phyloP scores from a whole-genome alignment of 2,329 filamentous ascomycete genomes.

The Pyrenophora tritici-repentis region DNA sequence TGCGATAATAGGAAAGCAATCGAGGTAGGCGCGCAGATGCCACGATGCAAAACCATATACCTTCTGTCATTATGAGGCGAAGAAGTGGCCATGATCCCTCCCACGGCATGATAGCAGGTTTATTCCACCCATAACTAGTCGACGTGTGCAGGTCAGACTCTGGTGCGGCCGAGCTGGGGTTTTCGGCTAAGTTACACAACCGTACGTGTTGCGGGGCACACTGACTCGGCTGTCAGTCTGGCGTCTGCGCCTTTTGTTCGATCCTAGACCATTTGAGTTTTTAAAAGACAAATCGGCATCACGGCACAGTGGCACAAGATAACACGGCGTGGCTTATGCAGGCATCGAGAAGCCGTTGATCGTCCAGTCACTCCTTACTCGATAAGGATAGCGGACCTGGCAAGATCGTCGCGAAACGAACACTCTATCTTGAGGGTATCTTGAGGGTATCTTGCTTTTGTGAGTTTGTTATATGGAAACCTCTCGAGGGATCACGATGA shows the following conservation, averaged over 20 bases:
- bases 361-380: conserved; percentile 4
- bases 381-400: neutral
- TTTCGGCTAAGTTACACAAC: conserved; percentile 7
- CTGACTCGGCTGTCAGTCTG: conserved; percentile 7
- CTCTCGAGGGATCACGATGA: neutral
- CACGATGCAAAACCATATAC: too few relatives aligned
- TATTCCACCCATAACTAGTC: too few relatives aligned
- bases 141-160: neutral
- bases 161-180: conserved; percentile 1
- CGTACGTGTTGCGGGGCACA: conserved; percentile 6
- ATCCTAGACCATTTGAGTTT: neutral
- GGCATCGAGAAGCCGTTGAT: neutral
- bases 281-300: neutral
- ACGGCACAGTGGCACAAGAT: conserved; percentile 1
- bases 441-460: neutral
- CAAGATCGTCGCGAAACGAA: conserved; percentile 1
- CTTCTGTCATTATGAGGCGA: too few relatives aligned
- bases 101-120: too few relatives aligned
- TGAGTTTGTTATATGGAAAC: neutral
- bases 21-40: too few relatives aligned
- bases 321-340: neutral
- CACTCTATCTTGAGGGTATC: neutral
- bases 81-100: too few relatives aligned
- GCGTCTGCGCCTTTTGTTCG: conserved; percentile 2
- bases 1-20: neutral